phyloP scores from a whole-genome alignment of 306 rosid genomes.

The Trifolium fragiferum region DNA sequence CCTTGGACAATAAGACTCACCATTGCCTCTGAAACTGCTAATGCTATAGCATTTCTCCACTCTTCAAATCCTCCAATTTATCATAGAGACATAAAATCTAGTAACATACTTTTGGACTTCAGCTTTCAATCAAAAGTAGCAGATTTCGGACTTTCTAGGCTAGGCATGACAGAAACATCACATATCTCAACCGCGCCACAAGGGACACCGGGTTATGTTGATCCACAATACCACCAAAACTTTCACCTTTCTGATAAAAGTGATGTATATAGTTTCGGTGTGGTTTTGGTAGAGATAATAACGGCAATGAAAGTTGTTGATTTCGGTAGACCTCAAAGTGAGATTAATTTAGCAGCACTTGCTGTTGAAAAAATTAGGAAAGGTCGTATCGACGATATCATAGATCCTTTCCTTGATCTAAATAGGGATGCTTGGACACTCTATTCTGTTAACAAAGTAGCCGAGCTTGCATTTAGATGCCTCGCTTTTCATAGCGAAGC shows the following conservation, averaged over 20 bases:
- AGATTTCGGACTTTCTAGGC: slow-evolving; percentile 97
- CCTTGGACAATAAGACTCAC: slow-evolving; percentile 87
- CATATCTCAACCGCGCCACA: slow-evolving; percentile 97
- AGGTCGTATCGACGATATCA: slow-evolving; percentile 74
- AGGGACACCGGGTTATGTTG: slow-evolving; percentile 97
- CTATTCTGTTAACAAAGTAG: slow-evolving; percentile 81
- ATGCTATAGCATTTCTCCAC: slow-evolving; percentile 91
- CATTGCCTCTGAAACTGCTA: slow-evolving; percentile 88
- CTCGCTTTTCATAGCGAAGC: slow-evolving; percentile 88
- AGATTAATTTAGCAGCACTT: slow-evolving; percentile 90
- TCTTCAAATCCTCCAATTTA: slow-evolving; percentile 89
- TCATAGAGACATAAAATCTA: slow-evolving; percentile 92
- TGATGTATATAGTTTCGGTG: slow-evolving; percentile 95
- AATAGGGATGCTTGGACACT: slow-evolving; percentile 97
- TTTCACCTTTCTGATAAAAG: slow-evolving; percentile 95
- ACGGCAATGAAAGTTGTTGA: slow-evolving; percentile 90
- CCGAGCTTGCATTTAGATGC: slow-evolving; percentile 97
- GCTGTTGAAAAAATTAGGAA: slow-evolving; percentile 88
- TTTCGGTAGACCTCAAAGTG: slow-evolving; percentile 73
- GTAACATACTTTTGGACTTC: slow-evolving; percentile 81
- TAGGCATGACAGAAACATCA: slow-evolving; percentile 81
- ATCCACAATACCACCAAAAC: slow-evolving; percentile 96
- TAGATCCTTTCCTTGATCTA: slow-evolving; percentile 85
- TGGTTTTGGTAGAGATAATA: slow-evolving; percentile 88
- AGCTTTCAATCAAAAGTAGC: slow-evolving; percentile 88